phyloP scores from a whole-genome alignment of 2,329 filamentous ascomycete genomes.

The Xylariaceae sp. region DNA sequence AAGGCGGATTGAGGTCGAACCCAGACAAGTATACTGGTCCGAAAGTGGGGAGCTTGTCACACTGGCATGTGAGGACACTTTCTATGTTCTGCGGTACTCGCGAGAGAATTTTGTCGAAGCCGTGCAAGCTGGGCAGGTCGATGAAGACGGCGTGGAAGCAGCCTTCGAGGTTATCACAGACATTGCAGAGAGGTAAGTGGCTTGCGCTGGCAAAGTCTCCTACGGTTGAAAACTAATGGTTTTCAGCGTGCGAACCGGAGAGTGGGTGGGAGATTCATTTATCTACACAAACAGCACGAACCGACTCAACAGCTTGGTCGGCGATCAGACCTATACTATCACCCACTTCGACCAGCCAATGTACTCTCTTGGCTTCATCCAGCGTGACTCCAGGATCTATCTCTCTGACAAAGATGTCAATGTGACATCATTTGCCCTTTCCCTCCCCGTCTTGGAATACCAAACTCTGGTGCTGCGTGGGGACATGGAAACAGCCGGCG shows the following conservation, averaged over 20 bases:
- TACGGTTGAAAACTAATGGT: constrained; percentile 22
- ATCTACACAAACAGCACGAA: constrained; percentile 98
- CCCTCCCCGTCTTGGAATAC: constrained; percentile 90
- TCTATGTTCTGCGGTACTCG: constrained; percentile 90
- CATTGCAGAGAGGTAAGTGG: constrained; percentile 74
- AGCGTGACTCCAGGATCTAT: constrained; percentile 92
- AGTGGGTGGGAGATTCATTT: constrained; percentile 99
- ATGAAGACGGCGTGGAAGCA: constrained; percentile 88
- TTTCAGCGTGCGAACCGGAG: constrained; percentile 77
- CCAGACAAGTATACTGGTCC: constrained; percentile 84
- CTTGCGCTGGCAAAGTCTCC: not conserved
- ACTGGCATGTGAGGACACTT: constrained; percentile 90
- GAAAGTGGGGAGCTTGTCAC: constrained; percentile 91
- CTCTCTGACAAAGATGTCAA: constrained; percentile 93
- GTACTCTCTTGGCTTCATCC: constrained; percentile 93
- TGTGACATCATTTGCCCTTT: constrained; percentile 85
- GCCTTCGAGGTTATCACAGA: constrained; percentile 97
- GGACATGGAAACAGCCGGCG: constrained; percentile 86
- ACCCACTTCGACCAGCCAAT: constrained; percentile 94
- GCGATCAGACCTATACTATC: constrained; percentile 96
- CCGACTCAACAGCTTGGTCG: constrained; percentile 94
- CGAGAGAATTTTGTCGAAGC: constrained; percentile 84
- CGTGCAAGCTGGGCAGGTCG: constrained; percentile 74
- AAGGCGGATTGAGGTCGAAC: constrained; percentile 81
- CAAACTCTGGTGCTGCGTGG: constrained; percentile 92